Evolutionary conservation across 2,329 filamentous ascomycete species (phyloP).

Genomic region (Sporothrix protearum): DNA sequence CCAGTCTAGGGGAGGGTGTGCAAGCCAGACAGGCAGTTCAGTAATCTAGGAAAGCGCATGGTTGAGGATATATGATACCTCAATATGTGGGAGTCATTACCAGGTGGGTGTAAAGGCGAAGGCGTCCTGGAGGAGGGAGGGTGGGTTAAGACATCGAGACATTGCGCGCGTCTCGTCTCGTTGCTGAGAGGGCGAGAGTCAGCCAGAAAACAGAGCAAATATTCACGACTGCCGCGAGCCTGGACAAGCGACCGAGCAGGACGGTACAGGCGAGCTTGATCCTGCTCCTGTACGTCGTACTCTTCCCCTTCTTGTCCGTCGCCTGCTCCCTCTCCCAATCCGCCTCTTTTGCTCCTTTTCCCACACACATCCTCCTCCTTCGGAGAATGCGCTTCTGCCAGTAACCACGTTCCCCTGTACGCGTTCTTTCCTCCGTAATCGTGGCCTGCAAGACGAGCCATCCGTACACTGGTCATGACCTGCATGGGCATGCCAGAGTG

Average conservation of each 20-base stretch:
- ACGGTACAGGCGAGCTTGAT: not conserved
- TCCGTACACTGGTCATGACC: conserved; percentile 34
- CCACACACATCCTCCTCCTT: not conserved
- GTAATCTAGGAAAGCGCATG: not conserved
- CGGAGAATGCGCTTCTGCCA: not conserved
- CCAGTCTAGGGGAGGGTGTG: conserved; percentile 16
- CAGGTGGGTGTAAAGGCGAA: not conserved
- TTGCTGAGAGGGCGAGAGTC: not conserved
- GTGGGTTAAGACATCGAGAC: conserved; percentile 15
- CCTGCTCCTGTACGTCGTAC: not conserved
- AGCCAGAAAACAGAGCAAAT: not conserved
- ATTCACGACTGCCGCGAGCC: not conserved
- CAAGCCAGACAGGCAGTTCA: conserved; percentile 17
- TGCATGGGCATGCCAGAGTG: conserved; percentile 29
- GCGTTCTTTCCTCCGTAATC: not conserved
- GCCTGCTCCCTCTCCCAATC: not conserved
- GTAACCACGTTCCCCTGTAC: not conserved
- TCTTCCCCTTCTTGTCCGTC: not conserved
- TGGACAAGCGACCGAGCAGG: conserved; percentile 9
- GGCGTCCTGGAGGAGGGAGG: conserved; percentile 1
- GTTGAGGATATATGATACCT: not conserved
- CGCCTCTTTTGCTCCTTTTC: not conserved
- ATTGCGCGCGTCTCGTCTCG: conserved; percentile 12
- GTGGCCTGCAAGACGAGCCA: conserved; percentile 19
- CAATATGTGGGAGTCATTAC: conserved; percentile 4